Percentiles rank a stretch among this genome's conserved stretches.
phyloP scores from a whole-genome alignment of 2,329 filamentous ascomycete genomes.

The Aspergillus neotritici region DNA sequence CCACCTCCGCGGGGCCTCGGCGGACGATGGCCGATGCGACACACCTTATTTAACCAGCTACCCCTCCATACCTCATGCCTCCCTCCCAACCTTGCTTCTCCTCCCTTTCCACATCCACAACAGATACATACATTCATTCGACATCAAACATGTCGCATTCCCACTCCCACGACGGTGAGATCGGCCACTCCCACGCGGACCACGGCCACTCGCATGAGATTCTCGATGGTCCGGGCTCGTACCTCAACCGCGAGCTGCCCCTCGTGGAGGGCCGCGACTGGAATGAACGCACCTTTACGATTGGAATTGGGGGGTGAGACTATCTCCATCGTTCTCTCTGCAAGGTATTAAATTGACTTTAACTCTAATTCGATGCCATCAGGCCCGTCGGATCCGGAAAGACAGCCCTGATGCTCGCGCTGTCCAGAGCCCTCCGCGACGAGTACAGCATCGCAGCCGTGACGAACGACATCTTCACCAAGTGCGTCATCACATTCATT shows the following conservation, averaged over 20 bases:
- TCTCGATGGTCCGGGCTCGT: constrained; percentile 87
- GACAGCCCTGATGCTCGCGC: constrained; percentile 90
- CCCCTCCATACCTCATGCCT: too few species aligned
- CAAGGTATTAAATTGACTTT: background rate
- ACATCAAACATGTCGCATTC: constrained; percentile 29
- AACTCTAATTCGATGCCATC: background rate
- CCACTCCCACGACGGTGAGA: constrained; percentile 35
- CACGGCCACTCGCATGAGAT: constrained; percentile 97
- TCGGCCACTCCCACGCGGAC: constrained; percentile 50
- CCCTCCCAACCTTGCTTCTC: background rate
- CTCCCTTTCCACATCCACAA: background rate
- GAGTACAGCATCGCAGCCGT: constrained; percentile 86
- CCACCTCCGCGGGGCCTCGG: too few species aligned
- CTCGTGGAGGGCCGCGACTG: constrained; percentile 83
- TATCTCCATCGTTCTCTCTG: background rate
- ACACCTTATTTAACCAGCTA: too few species aligned
- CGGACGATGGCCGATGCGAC: too few species aligned
- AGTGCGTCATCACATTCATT: constrained; percentile 37
- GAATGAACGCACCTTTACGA: constrained; percentile 83
- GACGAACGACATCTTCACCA: constrained; percentile 98
- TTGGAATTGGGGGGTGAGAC: constrained; percentile 91
- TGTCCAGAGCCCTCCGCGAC: constrained; percentile 76
- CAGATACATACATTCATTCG: background rate
- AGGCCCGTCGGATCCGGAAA: constrained; percentile 96
- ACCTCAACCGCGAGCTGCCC: constrained; percentile 84